Base-by-base conservation (phyloP, 352 stramenopile species). In the Blastocystis hominis region DNA sequence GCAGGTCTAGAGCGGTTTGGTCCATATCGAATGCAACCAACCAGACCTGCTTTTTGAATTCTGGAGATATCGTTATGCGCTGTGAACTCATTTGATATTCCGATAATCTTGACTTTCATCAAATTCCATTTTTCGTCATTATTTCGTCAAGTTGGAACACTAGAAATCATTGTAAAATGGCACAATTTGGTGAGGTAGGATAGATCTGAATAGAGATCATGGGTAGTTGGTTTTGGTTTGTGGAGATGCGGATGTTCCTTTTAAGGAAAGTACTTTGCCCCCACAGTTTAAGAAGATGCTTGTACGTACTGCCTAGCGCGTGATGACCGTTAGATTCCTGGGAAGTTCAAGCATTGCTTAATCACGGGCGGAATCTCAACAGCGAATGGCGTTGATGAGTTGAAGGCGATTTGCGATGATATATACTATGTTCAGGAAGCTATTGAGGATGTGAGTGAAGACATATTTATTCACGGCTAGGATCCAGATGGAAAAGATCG, bases 141-240 rank as follows among this genome's bases (percentile, higher is more conserved):
- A 79, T 68, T 66, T n/a, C n/a, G 47, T 42, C 6, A 6, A 79
- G 5, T 62, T 15, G 62, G 24, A 66, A 30, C 64, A n/a, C n/a
- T 63, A 46, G 17, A n/a, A 9, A 54, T 76, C 36, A 62, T n/a
- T 87, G 44, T 13, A 75, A 15, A 34, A 87, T 87, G 77, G 53
- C 77, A 46, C 55, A 87, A 40, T 87, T 87, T 87, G 77, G 77
- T 59, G 77, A 87, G 77, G 77, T 87, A 42, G 34, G n/a, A n/a
- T 20, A 24, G 0, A 4, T 3, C 13, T 0, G 15, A 4, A 13
- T 0, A 13, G 10, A n/a, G 3, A 40, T 75, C 10, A 63, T 36
- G 17, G 10, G 24, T 87, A 87, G 77, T 47, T 87, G 30, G 66
- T 87, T 20, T 76, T 87, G 47, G 30, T 87, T 15, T 20, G 36